Evolutionary conservation across 2,329 filamentous ascomycete genomes (phyloP).

Genomic region (Aspergillus ruber): DNA sequence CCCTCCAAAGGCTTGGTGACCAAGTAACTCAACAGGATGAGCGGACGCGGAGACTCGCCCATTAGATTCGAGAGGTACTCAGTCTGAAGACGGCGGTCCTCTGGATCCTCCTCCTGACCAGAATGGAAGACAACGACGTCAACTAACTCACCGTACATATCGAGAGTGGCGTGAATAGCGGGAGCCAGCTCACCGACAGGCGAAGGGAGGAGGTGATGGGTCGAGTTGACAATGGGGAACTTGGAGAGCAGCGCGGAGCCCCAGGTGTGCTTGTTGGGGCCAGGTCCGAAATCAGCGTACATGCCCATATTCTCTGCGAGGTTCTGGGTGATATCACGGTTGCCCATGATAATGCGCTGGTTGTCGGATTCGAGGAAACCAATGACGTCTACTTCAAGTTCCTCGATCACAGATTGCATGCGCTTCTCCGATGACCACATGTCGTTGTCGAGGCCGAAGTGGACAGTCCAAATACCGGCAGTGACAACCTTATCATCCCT

Average conservation of each 20-base stretch:
- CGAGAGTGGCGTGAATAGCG: slow-evolving; percentile 91
- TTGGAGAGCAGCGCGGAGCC: slow-evolving; percentile 88
- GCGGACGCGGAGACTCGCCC: slow-evolving; percentile 71
- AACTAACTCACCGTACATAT: slow-evolving; percentile 81
- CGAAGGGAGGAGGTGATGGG: slow-evolving; percentile 87
- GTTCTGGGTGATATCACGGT: slow-evolving; percentile 91
- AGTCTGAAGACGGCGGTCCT: slow-evolving; percentile 80
- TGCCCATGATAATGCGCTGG: slow-evolving; percentile 99
- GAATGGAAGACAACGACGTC: slow-evolving; percentile 99
- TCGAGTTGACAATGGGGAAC: slow-evolving; percentile 95
- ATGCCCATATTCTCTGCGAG: slow-evolving; percentile 94
- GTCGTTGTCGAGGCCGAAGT: slow-evolving; percentile 95
- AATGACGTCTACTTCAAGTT: slow-evolving; percentile 94
- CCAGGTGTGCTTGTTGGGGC: slow-evolving; percentile 99
- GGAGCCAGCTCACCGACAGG: slow-evolving; percentile 92
- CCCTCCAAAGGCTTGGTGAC: slow-evolving; percentile 85
- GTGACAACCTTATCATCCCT: slow-evolving; percentile 80
- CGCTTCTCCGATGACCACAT: slow-evolving; percentile 98
- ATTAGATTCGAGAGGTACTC: slow-evolving; percentile 84
- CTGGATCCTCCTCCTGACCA: slow-evolving; percentile 91
- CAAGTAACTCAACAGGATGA: slow-evolving; percentile 83
- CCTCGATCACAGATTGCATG: slow-evolving; percentile 83
- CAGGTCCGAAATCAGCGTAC: slow-evolving; percentile 96
- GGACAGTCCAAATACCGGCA: slow-evolving; percentile 96
- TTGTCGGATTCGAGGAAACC: slow-evolving; percentile 90